Conservation (phyloP, 495 filamentous ascomycete genomes). For the Amphirosellinia nigrospora region DNA sequence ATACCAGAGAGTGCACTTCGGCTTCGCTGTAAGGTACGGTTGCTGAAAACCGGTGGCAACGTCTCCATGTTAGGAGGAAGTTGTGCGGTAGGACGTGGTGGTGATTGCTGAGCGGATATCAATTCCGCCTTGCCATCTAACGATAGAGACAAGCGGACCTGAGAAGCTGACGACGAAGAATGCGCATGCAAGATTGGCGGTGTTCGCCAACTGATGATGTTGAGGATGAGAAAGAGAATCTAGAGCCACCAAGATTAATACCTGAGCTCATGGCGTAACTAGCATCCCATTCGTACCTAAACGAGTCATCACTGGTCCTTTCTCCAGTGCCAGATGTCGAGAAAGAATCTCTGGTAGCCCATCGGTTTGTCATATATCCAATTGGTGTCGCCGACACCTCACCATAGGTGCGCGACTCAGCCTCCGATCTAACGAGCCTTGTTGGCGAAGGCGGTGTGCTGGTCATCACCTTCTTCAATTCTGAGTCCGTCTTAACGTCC, state of each 20-base stretch:
- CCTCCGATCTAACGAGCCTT: conserved; percentile 22
- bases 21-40: conserved; percentile 59
- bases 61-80: conserved; percentile 32
- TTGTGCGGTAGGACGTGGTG: conserved; percentile 56
- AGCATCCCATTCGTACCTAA: conserved; percentile 38
- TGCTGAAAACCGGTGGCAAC: conserved; percentile 60
- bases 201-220: conserved; percentile 39
- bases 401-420: conserved; percentile 33
- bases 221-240: conserved; percentile 44
- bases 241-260: conserved; percentile 26
- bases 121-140: conserved; percentile 85
- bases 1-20: conserved; percentile 56
- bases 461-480: conserved; percentile 8
- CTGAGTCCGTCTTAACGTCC: conserved; percentile 2
- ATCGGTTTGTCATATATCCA: conserved; percentile 48
- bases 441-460: conserved; percentile 30
- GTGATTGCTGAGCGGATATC: conserved; percentile 72
- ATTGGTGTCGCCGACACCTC: conserved; percentile 43
- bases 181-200: conserved; percentile 36
- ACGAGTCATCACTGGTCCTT: conserved; percentile 43
- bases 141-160: conserved; percentile 71
- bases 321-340: conserved; percentile 41
- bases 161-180: conserved; percentile 49
- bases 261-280: neutral
- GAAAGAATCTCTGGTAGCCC: conserved; percentile 46